Conservation (phyloP, 2,329 filamentous ascomycete species). For the Neofusicoccum umdonicola region DNA sequence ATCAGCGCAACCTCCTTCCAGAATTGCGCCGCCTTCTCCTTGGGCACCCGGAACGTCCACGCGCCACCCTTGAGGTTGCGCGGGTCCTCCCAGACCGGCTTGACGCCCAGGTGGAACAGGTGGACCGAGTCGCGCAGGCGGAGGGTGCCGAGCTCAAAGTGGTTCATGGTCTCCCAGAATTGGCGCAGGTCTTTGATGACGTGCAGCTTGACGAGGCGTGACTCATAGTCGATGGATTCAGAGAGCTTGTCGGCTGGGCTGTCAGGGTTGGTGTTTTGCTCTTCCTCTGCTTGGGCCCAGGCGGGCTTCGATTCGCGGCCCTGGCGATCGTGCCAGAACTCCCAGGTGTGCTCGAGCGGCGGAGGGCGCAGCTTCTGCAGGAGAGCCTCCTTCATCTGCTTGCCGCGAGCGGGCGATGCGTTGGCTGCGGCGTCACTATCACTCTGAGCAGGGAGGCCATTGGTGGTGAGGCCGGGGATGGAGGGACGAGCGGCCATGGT, state of each 20-base stretch:
- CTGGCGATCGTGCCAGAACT: conserved; percentile 52
- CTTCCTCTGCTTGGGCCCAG: conserved; percentile 21
- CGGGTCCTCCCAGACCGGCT: conserved; percentile 81
- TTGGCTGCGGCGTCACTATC: conserved; percentile 60
- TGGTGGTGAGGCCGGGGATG: conserved; percentile 35
- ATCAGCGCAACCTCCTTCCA: conserved; percentile 81
- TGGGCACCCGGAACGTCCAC: conserved; percentile 89
- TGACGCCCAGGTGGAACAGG: conserved; percentile 78
- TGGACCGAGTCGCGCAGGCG: conserved; percentile 67
- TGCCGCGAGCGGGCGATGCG: conserved; percentile 70
- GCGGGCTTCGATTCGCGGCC: conserved; percentile 27
- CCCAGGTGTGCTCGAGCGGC: conserved; percentile 52
- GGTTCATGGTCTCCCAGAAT: conserved; percentile 58
- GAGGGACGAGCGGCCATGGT: conserved; percentile 20
- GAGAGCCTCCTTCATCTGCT: conserved; percentile 62
- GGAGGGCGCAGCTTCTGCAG: conserved; percentile 48
- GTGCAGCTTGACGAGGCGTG: conserved; percentile 46
- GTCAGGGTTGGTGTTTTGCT: conserved; percentile 27
- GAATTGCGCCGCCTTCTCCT: conserved; percentile 65
- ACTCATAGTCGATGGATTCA: conserved; percentile 37
- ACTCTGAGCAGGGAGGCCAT: conserved; percentile 57
- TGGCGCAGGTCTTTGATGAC: conserved; percentile 47
- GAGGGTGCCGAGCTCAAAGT: conserved; percentile 72
- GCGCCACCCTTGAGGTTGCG: conserved; percentile 82
- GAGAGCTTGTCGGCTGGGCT: conserved; percentile 17